Evolutionary conservation across 192 early-diverging fungal species (phyloP), one percentile per base, ranked within the genome.

Genomic region (Jimgerdemannia lactiflua): DNA sequence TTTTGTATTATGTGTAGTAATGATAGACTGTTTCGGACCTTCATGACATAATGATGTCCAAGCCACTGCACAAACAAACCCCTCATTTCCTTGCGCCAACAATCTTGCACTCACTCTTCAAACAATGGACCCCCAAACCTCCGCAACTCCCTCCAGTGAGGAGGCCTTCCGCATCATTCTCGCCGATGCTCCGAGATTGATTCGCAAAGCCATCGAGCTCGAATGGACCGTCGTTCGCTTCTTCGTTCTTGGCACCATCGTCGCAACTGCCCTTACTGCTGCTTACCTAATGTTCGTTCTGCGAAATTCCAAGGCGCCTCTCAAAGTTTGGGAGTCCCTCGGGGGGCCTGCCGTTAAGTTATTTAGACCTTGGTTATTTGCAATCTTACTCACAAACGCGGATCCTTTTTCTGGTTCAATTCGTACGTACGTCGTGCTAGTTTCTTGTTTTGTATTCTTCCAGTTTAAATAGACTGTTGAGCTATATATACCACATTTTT

Each of bases 331-430:
- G 88, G 82, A 87, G 42, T 79, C 77, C 10, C 77, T 89, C 70
- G 83, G 82, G 20, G 83, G 82, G 40, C 76, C 84, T 20, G 77
- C 85, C 67, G 80, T 85, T 29, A 85, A 85, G 42, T 69, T 80
- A 11, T 76, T 89, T 69, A 74, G 88, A 17, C 79, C 78, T 6
- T 86, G 76, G 79, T 82, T 85, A 69, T 89, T 85, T 74, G 79
- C 84, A 20, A 77, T 78, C 8, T 69, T 89, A 17, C 75, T 86
- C 10, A 70, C 78, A 18, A 77, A 79, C 42, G 85, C 78, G 7
- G 86, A 87, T 69, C 88, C 88, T 17, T 89, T 85, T 80, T 76
- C 78, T 29, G 70, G 78, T 67, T 83, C 82, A 1, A 87, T 89
- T 72, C 71, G 83, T 84, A 75, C 77, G 67, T 74, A 68, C n/a